These are phyloP conservation scores for Lasiodiplodia theobromae DNA, from an alignment of 2,329 filamentous ascomycete genomes.

Conservation along the genomic window DNA sequence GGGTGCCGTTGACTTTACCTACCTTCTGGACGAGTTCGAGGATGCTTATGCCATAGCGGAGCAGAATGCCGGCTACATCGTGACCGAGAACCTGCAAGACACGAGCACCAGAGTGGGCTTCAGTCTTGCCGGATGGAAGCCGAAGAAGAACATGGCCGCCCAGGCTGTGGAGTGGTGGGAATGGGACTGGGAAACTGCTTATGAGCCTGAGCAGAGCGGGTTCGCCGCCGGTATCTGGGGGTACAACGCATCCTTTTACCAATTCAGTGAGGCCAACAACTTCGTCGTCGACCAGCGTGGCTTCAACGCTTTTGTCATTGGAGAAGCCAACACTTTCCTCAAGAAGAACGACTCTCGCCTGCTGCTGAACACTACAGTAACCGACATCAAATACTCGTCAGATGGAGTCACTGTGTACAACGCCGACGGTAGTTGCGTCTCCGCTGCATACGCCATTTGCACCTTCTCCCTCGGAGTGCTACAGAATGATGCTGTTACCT, in stretches of 20 bases:
- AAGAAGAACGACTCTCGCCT: slow-evolving; percentile 62
- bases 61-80: slow-evolving; percentile 63
- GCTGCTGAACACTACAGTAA: slow-evolving; percentile 65
- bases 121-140: slow-evolving; percentile 68
- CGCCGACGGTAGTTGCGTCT: slow-evolving; percentile 62
- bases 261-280: slow-evolving; percentile 67
- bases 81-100: slow-evolving; percentile 68
- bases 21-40: slow-evolving; percentile 60
- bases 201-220: slow-evolving; percentile 63
- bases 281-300: slow-evolving; percentile 68
- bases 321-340: slow-evolving; percentile 66
- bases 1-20: slow-evolving; percentile 60
- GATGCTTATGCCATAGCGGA: slow-evolving; percentile 55
- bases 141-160: slow-evolving; percentile 61
- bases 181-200: slow-evolving; percentile 64
- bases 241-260: slow-evolving; percentile 68
- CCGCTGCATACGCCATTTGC: slow-evolving; percentile 68
- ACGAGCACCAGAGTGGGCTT: slow-evolving; percentile 66
- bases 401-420: slow-evolving; percentile 62
- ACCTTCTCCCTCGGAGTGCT: slow-evolving; percentile 75
- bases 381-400: slow-evolving; percentile 60
- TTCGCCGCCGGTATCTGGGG: slow-evolving; percentile 63
- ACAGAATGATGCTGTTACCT: slow-evolving; percentile 66
- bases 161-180: slow-evolving; percentile 69
- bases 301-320: slow-evolving; percentile 64